Percentiles rank a stretch among this genome's conserved stretches.
Evolutionary conservation across 2,329 filamentous ascomycete species (phyloP).

Genomic region (Penicillium digitatum): DNA sequence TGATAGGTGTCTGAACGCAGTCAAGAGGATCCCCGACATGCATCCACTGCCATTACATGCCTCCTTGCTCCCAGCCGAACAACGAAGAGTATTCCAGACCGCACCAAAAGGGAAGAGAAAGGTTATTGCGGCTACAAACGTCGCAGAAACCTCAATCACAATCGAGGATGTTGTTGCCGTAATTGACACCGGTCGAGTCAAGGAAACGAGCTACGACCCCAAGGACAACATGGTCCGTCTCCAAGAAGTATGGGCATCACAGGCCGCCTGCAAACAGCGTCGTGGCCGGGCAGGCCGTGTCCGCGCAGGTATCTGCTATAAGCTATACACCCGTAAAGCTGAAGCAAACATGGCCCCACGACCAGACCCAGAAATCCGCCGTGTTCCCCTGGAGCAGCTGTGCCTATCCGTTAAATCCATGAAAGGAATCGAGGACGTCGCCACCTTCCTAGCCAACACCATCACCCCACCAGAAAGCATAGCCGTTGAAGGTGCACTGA

Average conservation of each 20-base stretch:
- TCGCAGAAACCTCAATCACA: conserved; percentile 96
- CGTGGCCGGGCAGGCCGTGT: conserved; percentile 92
- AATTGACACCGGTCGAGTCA: conserved; percentile 91
- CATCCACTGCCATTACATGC: conserved; percentile 87
- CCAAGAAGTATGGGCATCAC: conserved; percentile 91
- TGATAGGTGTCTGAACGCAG: conserved; percentile 67
- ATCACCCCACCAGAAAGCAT: conserved; percentile 82
- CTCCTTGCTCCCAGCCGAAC: conserved; percentile 81
- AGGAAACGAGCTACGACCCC: conserved; percentile 91
- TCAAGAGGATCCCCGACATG: conserved; percentile 62
- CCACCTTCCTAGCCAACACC: conserved; percentile 74
- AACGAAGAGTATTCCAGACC: conserved; percentile 76
- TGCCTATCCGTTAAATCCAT: conserved; percentile 93
- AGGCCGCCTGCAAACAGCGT: conserved; percentile 89
- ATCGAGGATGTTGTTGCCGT: conserved; percentile 97
- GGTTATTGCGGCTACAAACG: conserved; percentile 90
- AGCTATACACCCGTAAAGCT: conserved; percentile 82
- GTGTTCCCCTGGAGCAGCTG: conserved; percentile 89
- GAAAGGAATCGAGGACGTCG: conserved; percentile 74
- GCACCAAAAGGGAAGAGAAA: conserved; percentile 80
- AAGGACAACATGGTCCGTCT: conserved; percentile 91
- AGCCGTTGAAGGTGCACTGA: conserved; percentile 81
- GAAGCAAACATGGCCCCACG: conserved; percentile 80
- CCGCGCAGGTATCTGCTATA: conserved; percentile 86
- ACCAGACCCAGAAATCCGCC: conserved; percentile 87